Conservation (phyloP, 495 filamentous ascomycete species). For the Neurospora cerealis region DNA sequence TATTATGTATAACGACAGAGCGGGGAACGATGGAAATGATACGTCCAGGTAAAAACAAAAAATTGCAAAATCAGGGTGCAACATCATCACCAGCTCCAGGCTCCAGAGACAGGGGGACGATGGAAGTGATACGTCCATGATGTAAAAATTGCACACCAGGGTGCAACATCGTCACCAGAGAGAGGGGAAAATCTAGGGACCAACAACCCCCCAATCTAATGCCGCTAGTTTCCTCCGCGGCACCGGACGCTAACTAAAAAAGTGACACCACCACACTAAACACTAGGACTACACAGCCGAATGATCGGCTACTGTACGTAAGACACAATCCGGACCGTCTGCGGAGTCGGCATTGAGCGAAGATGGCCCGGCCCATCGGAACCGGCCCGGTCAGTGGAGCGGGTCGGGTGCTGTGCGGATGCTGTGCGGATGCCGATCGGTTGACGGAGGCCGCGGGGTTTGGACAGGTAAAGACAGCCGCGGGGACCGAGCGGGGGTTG, state of each 20-base stretch:
- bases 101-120: not conserved
- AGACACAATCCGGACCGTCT: not conserved
- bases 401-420: not conserved
- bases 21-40: no score
- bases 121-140: no score
- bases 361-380: not conserved
- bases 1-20: no score
- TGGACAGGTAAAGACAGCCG: not conserved
- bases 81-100: not conserved
- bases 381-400: not conserved
- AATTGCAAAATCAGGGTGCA: not conserved
- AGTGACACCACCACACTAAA: not conserved
- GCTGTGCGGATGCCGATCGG: not conserved
- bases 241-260: not conserved
- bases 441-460: not conserved
- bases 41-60: not conserved
- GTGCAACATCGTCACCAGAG: not conserved
- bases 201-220: not conserved
- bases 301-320: not conserved
- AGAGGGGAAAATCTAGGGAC: not conserved
- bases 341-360: not conserved
- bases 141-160: not conserved
- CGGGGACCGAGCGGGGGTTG: not conserved
- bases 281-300: not conserved
- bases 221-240: not conserved